These are phyloP conservation scores for Acacia pycnantha DNA, from an alignment of 331 rosid genomes.

Conservation along the genomic window DNA sequence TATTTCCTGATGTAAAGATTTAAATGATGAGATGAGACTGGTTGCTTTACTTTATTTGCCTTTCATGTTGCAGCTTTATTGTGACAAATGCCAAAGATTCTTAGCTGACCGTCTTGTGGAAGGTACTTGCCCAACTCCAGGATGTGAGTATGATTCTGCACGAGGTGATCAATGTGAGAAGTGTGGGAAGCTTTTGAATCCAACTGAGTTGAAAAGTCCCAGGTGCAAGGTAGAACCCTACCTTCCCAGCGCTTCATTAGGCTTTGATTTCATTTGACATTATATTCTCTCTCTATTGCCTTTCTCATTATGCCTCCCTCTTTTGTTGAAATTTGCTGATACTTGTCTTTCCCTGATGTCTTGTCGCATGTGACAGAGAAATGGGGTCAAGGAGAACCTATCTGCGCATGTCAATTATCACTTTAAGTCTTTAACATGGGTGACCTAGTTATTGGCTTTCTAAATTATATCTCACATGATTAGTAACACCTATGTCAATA, in stretches of 20 bases:
- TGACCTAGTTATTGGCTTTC: neutral
- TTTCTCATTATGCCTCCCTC: neutral
- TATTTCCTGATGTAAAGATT: neutral
- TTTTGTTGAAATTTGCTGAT: neutral
- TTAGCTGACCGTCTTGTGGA: conserved; percentile 91
- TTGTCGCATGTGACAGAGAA: neutral
- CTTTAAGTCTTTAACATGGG: neutral
- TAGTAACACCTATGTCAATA: neutral
- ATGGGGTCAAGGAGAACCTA: neutral
- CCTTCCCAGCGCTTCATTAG: neutral
- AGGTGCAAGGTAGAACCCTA: conserved; percentile 77
- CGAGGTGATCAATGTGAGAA: conserved; percentile 93
- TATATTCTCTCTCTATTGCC: neutral
- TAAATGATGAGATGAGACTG: neutral
- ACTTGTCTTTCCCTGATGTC: neutral
- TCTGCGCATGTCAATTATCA: neutral
- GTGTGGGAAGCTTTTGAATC: conserved; percentile 89
- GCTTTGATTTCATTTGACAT: neutral
- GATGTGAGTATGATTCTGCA: conserved; percentile 85
- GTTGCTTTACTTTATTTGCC: conserved; percentile 23
- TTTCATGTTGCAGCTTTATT: conserved; percentile 69
- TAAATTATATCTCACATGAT: neutral
- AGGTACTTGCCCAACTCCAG: conserved; percentile 74
- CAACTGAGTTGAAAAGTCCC: conserved; percentile 81
- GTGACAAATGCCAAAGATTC: conserved; percentile 74